Evolutionary conservation across 306 rosid species (phyloP), one percentile per base, ranked within the genome.

Genomic region (Vicia villosa): DNA sequence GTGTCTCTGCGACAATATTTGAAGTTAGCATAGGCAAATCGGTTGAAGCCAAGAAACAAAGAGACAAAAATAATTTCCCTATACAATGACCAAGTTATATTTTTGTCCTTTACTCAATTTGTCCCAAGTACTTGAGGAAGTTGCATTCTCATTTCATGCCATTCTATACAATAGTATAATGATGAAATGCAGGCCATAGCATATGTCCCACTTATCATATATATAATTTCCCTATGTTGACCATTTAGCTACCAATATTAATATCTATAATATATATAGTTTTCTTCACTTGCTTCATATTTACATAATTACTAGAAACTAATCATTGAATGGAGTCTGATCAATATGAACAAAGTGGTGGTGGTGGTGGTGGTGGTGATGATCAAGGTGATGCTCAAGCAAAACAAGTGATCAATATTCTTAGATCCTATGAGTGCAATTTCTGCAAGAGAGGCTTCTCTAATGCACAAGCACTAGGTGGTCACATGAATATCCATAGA

Each of bases 401-500:
- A 66, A 8, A 74, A 16, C 10, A 61, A 37, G 49, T 67, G 1
- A 8, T 11, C 12, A 26, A 26, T n/a, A n/a, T n/a, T 4, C 13
- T 68, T 0, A 89, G 79, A 56, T 87, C 89, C 14, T 92, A 92
- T 2, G 95, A 87, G 78, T 92, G 97, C 77, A 87, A 45, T 55
- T 87, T 84, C 46, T 92, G 97, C 79, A 87, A 70, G 76, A 87
- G 95, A 38, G 97, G 97, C 0, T 92, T 92, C 79, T 83, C 97
- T 37, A 92, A 87, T 83, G 97, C 97, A 59, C 97, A 92, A 77
- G 97, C 96, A 52, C 75, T 91, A 3, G 97, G 97, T 57, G 97
- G 96, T 0, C 97, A 91, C 82, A 89, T 91, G 97, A 92, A 89
- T 68, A 84, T 92, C 30, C 97, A 92, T 20, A 80, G 97, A 16